phyloP scores from a whole-genome alignment of 2,329 filamentous ascomycete genomes.

The Karstenula rhodostoma region DNA sequence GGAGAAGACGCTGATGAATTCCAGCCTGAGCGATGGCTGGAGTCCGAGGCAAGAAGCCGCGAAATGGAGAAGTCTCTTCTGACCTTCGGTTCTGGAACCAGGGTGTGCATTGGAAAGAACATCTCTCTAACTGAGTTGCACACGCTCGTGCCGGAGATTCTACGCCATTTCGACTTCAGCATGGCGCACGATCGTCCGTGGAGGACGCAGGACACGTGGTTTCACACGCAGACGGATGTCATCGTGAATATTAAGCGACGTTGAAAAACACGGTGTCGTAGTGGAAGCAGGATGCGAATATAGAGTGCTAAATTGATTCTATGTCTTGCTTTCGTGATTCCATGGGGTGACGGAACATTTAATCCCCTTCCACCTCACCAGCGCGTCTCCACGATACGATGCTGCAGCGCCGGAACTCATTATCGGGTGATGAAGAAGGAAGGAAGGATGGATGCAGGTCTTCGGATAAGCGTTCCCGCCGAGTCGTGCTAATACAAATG shows the following conservation, averaged over 20 bases:
- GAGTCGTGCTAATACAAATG: no score
- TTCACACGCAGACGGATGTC: slow-evolving; percentile 25
- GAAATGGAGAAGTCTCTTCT: slow-evolving; percentile 32
- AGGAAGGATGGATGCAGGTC: no score
- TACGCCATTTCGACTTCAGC: slow-evolving; percentile 25
- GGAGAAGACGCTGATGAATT: slow-evolving; percentile 57
- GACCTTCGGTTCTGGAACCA: slow-evolving; percentile 28
- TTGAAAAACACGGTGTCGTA: not conserved
- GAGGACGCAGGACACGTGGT: slow-evolving; percentile 26
- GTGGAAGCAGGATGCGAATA: not conserved
- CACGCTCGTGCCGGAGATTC: slow-evolving; percentile 26
- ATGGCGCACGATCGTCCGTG: slow-evolving; percentile 24
- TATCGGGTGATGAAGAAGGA: no score
- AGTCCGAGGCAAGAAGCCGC: slow-evolving; percentile 18
- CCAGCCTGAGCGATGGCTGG: slow-evolving; percentile 60
- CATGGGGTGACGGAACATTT: no score
- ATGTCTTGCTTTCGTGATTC: not conserved
- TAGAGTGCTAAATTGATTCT: not conserved
- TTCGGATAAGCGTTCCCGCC: no score
- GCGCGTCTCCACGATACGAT: no score
- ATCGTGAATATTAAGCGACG: slow-evolving; percentile 21
- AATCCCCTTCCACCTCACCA: no score
- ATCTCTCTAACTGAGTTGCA: slow-evolving; percentile 27
- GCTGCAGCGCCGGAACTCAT: no score
- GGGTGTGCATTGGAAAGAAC: slow-evolving; percentile 34